Base-by-base conservation (phyloP, 2,329 filamentous ascomycete species). In the Reticulascus tulasneorum region DNA sequence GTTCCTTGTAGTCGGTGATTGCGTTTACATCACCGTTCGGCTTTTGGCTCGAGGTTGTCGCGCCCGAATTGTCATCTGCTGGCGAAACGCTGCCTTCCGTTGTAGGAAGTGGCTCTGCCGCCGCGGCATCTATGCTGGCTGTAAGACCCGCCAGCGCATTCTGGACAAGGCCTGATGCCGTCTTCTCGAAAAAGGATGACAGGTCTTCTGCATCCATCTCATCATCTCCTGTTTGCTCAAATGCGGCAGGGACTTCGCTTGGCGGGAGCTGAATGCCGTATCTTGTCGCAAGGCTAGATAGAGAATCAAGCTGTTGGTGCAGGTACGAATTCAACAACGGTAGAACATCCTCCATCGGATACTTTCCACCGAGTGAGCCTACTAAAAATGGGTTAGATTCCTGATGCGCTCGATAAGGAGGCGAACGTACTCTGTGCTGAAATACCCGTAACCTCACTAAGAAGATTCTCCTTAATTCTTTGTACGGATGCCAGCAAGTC, bases 101-200 rank as follows among this genome's bases (percentile, higher is more conserved):
- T 28, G 45, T 28, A 30, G 42, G 37, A 15, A 40, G 19, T 19
- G 45, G 26, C 22, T 45, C 35, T 28, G 24, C 26, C 15, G 37
- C 30, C 27, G 40, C 27, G 7, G 35, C 38, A 18, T 47, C 48
- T 21, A 48, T 38, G 17, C 34, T 22, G 9, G 64, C 46, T n/a
- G n/a, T n/a, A n/a, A n/a, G n/a, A 16, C 58, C 60, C 22, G 64
- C 63, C 28, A 67, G 47, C 17, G 60, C 61, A 39, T 63, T 54
- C 25, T 66, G 58, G 9, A 66, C 62, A 3, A 67, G 52, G 10
- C 60, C 60, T n/a, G n/a, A n/a, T 2, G 60, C 63, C 6, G 64
- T 59, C 1, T 61, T 64, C 35, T 67, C 62, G 31, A 67, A 61
- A 38, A 67, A 62, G 2, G 64, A 64, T 11, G 61, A 63, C 13